Conservation (phyloP, 1,284 basidiomycete species). For the Microbotryomycetes sp. region DNA sequence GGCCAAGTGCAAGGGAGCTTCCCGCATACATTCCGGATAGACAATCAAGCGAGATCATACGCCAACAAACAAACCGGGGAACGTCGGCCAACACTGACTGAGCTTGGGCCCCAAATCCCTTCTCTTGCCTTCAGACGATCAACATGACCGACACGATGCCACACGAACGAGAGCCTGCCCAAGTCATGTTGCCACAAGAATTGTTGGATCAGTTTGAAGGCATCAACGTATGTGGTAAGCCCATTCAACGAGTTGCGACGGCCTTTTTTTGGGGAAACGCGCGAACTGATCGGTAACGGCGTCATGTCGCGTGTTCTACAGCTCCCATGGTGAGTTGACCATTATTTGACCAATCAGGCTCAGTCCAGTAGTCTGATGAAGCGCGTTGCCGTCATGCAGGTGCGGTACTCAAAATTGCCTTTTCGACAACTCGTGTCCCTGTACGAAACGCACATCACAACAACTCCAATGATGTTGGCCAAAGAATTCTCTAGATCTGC, state of each 20-base stretch:
- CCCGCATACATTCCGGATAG: too few relatives aligned
- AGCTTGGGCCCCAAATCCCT: too few relatives aligned
- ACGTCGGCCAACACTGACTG: too few relatives aligned
- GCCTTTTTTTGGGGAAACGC: background rate
- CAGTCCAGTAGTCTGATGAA: conserved; percentile 33
- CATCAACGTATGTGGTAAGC: conserved; percentile 44
- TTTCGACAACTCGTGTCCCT: conserved; percentile 53
- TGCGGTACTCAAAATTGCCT: conserved; percentile 55
- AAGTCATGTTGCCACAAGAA: conserved; percentile 44
- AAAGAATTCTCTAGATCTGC: conserved; percentile 52
- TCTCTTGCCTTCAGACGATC: too few relatives aligned
- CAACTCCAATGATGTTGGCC: conserved; percentile 56
- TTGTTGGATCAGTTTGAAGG: conserved; percentile 46
- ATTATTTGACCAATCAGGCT: conserved; percentile 25
- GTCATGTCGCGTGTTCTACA: too few relatives aligned
- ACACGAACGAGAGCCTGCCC: background rate
- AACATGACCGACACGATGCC: background rate
- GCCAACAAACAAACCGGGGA: too few relatives aligned
- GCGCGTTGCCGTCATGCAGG: conserved; percentile 48
- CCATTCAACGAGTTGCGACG: background rate
- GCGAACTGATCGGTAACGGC: too few relatives aligned
- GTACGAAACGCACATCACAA: conserved; percentile 55
- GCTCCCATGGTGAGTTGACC: conserved; percentile 19
- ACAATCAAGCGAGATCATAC: too few relatives aligned
- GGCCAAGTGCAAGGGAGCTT: too few relatives aligned